These are phyloP conservation scores for Sanguinoderma infundibulare DNA, from an alignment of 1,284 basidiomycete species.

Conservation along the genomic window DNA sequence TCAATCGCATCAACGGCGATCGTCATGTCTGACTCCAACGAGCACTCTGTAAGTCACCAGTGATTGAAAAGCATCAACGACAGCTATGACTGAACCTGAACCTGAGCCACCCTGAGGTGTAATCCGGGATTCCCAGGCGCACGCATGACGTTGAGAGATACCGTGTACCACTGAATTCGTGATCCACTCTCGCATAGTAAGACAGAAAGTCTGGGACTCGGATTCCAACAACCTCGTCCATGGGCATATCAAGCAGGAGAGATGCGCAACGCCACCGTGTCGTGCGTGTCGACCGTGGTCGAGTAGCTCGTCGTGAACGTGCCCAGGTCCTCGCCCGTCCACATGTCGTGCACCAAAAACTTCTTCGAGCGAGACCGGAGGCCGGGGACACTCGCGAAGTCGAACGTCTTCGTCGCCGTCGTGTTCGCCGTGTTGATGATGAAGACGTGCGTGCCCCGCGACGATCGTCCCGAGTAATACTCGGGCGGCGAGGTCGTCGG, in stretches of 20 bases:
- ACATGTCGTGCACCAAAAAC: constrained; percentile 59
- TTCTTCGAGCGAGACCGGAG: constrained; percentile 42
- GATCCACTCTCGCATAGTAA: too few relatives aligned
- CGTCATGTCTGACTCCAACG: too few relatives aligned
- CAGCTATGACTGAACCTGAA: too few relatives aligned
- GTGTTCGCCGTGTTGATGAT: constrained; percentile 53
- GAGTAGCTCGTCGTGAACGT: constrained; percentile 45
- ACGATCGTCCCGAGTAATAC: constrained; percentile 53
- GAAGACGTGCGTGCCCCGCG: constrained; percentile 56
- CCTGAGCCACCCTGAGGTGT: too few relatives aligned
- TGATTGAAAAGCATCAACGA: too few relatives aligned
- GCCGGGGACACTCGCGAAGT: constrained; percentile 49
- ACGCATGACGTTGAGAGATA: too few relatives aligned
- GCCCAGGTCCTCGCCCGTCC: constrained; percentile 51
- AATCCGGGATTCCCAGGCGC: too few relatives aligned
- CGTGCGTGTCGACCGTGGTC: constrained; percentile 49
- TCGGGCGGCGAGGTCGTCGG: constrained; percentile 50
- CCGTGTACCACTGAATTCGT: too few relatives aligned
- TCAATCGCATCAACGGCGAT: too few relatives aligned
- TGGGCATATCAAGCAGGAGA: constrained; percentile 7
- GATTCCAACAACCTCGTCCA: too few relatives aligned
- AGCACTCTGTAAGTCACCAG: too few relatives aligned
- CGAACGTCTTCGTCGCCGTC: constrained; percentile 47
- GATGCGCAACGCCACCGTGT: constrained; percentile 45
- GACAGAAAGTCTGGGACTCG: too few relatives aligned